Percentiles rank a stretch among this genome's conserved stretches.
Evolutionary conservation across 331 rosid species (phyloP).

Genomic region (Pyrus hybrid): DNA sequence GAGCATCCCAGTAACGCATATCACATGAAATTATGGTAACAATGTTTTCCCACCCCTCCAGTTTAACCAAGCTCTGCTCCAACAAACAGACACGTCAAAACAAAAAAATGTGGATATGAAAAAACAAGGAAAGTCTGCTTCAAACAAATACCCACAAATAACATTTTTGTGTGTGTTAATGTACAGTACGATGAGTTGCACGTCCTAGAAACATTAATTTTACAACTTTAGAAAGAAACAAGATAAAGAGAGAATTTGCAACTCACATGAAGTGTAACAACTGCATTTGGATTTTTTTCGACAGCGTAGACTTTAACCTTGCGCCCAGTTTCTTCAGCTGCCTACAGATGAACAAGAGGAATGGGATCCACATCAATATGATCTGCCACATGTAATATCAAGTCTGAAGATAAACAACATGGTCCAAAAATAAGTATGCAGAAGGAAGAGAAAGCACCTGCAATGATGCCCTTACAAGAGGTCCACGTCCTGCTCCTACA

Average conservation of each 20-base stretch:
- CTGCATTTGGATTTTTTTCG: conserved; percentile 98
- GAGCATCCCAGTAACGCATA: conserved; percentile 88
- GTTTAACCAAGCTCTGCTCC: conserved; percentile 69
- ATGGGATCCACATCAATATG: background rate
- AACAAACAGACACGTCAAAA: conserved; percentile 11
- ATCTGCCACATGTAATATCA: background rate
- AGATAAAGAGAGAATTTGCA: background rate
- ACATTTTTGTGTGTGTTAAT: background rate
- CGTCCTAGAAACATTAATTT: background rate
- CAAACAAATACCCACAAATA: background rate
- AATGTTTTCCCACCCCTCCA: conserved; percentile 82
- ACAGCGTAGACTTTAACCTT: conserved; percentile 81
- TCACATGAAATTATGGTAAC: conserved; percentile 81
- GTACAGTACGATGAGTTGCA: no score
- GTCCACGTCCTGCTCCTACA: conserved; percentile 99
- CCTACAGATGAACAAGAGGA: conserved; percentile 37
- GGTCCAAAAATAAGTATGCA: background rate
- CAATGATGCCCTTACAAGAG: conserved; percentile 89
- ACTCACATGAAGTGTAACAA: conserved; percentile 89
- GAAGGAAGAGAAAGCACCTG: conserved; percentile 39
- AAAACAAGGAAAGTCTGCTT: background rate
- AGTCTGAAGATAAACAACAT: background rate
- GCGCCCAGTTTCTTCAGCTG: conserved; percentile 90
- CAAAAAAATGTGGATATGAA: background rate
- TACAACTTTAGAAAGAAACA: background rate